phyloP scores from a whole-genome alignment of 345 rosid species.

The Iberis pinnata region DNA sequence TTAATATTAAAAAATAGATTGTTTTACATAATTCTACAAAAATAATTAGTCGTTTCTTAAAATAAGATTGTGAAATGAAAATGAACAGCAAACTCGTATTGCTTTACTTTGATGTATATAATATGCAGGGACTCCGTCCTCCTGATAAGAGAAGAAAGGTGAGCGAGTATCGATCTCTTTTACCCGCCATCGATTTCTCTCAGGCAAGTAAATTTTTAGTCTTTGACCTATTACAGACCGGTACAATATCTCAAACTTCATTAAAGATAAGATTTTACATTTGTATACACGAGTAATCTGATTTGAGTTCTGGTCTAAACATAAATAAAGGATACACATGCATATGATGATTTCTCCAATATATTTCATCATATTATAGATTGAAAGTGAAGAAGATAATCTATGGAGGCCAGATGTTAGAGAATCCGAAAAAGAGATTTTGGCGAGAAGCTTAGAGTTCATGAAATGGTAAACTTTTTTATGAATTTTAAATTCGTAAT shows the following conservation, averaged over 20 bases:
- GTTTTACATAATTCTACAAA: no score
- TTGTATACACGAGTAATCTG: no score
- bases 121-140: constrained; percentile 60
- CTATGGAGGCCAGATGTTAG: constrained; percentile 45
- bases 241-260: no score
- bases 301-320: no score
- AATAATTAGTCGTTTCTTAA: no score
- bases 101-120: background rate
- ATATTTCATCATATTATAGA: constrained; percentile 19
- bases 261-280: no score
- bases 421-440: constrained; percentile 50
- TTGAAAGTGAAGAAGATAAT: constrained; percentile 61
- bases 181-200: constrained; percentile 65
- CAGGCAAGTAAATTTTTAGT: constrained; percentile 43
- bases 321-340: background rate
- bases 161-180: constrained; percentile 41
- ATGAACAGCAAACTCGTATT: no score
- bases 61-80: no score
- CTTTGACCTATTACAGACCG: background rate
- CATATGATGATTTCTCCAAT: constrained; percentile 1
- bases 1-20: no score
- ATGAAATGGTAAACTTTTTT: constrained; percentile 41
- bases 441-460: constrained; percentile 51
- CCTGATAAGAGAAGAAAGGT: constrained; percentile 64
- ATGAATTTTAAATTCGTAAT: no score